Base-by-base conservation (phyloP, 1,139 yeast species). In the Meyerozyma sp. region DNA sequence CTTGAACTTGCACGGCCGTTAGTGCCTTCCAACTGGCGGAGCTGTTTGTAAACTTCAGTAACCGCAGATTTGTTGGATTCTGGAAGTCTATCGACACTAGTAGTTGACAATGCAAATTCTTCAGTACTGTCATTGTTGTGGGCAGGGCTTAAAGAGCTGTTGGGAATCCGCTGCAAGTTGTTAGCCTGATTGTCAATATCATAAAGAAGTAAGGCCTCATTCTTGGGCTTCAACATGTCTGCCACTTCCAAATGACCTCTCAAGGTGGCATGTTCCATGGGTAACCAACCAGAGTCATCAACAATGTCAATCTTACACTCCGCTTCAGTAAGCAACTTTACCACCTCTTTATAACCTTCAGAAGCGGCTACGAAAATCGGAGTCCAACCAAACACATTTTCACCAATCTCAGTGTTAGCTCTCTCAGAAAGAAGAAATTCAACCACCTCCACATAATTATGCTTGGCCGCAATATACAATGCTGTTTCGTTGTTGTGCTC, bases 281-380 rank as follows among this genome's bases (percentile, higher is more conserved):
- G 96, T 21, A 91, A 81, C 98, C 98, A 93, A 0, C 98, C 98
- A 36, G 95, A 85, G 43, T 80, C 84, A 64, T 93, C 98, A 18
- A 77, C 75, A 40, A 73, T 65, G 42, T 79, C 77, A 44, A 67
- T 77, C 20, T 73, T 68, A 10, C 87, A 82, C 7, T 80, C 81
- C 40, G 72, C 62, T 0, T 68, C 66, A 27, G 84, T 63, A 47
- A 93, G 70, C 8, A 78, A 50, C 42, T 75, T 62, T 8, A 82
- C 87, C 36, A 88, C 70, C 2, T 78, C 78, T 28, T 58, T 59
- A 46, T 66, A 79, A 0, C 98, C 98, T 55, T 91, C 96, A 18
- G 90, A 84, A 0, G 96, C 94, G 21, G 97, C 95, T 40, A 84
- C 79, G 59, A 93, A 90, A 6, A 93, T 70, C 2, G 98, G 97